These are phyloP conservation scores for Termitomyces sp. DNA, from an alignment of 768 basidiomycete genomes.

Conservation along the genomic window DNA sequence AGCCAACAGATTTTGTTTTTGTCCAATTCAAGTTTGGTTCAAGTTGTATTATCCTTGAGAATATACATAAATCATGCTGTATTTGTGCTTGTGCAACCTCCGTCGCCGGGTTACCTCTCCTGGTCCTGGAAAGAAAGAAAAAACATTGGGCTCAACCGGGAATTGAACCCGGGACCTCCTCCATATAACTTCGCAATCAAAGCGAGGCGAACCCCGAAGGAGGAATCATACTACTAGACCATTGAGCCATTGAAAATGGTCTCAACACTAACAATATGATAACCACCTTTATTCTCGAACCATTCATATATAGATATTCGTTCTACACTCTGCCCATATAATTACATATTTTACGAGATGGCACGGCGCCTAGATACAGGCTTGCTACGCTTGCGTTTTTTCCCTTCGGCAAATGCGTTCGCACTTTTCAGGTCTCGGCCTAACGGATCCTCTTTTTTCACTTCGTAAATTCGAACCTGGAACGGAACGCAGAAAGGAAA, in stretches of 20 bases:
- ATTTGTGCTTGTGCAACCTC: neutral
- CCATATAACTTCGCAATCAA: neutral
- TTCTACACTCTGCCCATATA: neutral
- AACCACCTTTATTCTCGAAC: too few relatives aligned
- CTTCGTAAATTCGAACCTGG: constrained; percentile 88
- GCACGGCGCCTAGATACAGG: constrained; percentile 57
- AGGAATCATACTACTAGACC: constrained; percentile 8
- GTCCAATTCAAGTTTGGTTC: too few relatives aligned
- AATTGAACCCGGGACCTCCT: constrained; percentile 3
- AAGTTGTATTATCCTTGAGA: too few relatives aligned
- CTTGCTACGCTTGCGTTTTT: constrained; percentile 82
- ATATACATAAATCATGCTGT: neutral
- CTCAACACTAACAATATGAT: too few relatives aligned
- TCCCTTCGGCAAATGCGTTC: constrained; percentile 79
- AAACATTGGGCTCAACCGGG: neutral
- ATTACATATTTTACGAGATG: constrained; percentile 5
- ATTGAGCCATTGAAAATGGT: neutral
- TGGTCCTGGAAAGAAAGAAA: too few relatives aligned
- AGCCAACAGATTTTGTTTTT: too few relatives aligned
- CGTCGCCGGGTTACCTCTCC: too few relatives aligned
- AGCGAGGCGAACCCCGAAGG: neutral
- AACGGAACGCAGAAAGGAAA: too few relatives aligned
- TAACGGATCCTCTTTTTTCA: constrained; percentile 88
- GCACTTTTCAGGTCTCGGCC: constrained; percentile 89
- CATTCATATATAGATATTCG: neutral